phyloP scores from a whole-genome alignment of 2,329 filamentous ascomycete genomes.

The Talaromyces albobiverticillius region DNA sequence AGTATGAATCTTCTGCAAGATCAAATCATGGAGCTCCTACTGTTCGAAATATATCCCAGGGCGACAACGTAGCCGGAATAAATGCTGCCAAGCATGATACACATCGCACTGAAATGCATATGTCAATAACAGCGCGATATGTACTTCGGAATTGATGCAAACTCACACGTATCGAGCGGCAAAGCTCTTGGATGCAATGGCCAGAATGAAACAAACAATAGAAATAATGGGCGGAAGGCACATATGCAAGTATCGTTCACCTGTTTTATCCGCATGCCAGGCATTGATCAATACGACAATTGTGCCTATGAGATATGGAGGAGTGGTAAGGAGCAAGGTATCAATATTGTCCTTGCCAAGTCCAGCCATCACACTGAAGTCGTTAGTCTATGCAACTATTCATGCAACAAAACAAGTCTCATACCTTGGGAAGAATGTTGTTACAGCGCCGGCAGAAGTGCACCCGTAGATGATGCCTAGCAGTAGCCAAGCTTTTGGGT shows the following conservation, averaged over 20 bases:
- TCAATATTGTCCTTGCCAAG: constrained; percentile 44
- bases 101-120: constrained; percentile 49
- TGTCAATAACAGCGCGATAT: neutral
- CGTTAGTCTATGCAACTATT: neutral
- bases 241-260: constrained; percentile 70
- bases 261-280: constrained; percentile 68
- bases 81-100: constrained; percentile 66
- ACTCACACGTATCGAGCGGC: constrained; percentile 60
- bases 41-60: constrained; percentile 73
- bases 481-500: constrained; percentile 17
- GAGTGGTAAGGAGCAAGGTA: constrained; percentile 62
- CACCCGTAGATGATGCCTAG: constrained; percentile 19
- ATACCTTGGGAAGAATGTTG: constrained; percentile 20
- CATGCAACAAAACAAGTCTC: neutral
- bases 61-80: constrained; percentile 67
- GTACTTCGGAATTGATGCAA: neutral
- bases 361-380: constrained; percentile 17
- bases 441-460: constrained; percentile 18
- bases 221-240: constrained; percentile 60
- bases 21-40: neutral
- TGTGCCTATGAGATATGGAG: constrained; percentile 61
- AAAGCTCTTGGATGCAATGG: constrained; percentile 58
- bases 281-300: constrained; percentile 64
- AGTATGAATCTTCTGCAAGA: neutral
- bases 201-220: constrained; percentile 65